Conservation (phyloP, 2,329 filamentous ascomycete species). For the Colletotrichum ledebouriae region DNA sequence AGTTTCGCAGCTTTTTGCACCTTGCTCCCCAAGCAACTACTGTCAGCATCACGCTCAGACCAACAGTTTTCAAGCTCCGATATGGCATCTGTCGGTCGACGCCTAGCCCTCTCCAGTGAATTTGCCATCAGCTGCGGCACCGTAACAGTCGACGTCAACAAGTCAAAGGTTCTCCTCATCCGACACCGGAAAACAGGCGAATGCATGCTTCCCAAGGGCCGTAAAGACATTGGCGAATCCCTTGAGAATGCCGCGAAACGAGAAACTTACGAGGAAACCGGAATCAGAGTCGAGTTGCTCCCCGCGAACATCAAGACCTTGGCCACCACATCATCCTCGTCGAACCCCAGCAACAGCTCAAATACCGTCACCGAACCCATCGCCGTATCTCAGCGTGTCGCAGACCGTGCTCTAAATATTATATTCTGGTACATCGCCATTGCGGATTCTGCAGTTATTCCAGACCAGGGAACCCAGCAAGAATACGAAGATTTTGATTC, state of each 20-base stretch:
- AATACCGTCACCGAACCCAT: background rate
- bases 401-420: background rate
- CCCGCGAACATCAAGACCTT: background rate
- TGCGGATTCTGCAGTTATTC: background rate
- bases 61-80: background rate
- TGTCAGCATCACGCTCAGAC: no score
- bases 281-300: background rate
- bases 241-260: conserved; percentile 38
- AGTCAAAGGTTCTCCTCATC: background rate
- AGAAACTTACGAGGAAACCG: conserved; percentile 44
- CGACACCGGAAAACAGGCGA: background rate
- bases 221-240: conserved; percentile 42
- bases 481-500: conserved; percentile 1
- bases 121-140: background rate
- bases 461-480: background rate
- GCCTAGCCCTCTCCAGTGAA: background rate
- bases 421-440: background rate
- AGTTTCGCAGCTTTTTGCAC: no score
- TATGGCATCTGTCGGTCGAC: background rate
- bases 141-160: background rate
- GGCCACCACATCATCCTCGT: background rate
- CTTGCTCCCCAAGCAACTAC: no score
- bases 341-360: background rate
- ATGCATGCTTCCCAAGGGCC: conserved; percentile 42
- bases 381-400: conserved; percentile 6